phyloP scores from a whole-genome alignment of 1,284 basidiomycete genomes.

The Pascua guehoae region DNA sequence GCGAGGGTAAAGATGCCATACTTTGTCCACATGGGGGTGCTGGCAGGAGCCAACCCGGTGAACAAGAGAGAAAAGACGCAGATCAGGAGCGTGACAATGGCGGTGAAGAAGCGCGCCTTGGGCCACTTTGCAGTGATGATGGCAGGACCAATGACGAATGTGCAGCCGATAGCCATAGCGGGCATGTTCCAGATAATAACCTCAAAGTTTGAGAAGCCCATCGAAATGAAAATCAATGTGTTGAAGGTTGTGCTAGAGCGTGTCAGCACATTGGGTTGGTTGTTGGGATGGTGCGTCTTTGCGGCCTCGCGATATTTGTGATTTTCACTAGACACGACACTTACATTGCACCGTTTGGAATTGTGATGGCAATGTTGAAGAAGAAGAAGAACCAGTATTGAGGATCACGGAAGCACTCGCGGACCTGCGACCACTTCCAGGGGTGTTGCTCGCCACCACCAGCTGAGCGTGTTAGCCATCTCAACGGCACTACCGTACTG shows the following conservation, averaged over 20 bases:
- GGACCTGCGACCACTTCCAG: conserved; percentile 28
- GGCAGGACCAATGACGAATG: conserved; percentile 7
- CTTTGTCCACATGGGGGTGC: conserved; percentile 15
- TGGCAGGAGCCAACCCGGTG: background rate
- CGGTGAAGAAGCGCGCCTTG: conserved; percentile 14
- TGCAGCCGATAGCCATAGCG: conserved; percentile 18
- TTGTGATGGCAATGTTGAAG: conserved; percentile 19
- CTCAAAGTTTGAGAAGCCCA: conserved; percentile 26
- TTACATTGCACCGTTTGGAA: conserved; percentile 21
- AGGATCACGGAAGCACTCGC: conserved; percentile 29
- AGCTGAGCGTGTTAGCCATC: background rate
- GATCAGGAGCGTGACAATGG: conserved; percentile 21
- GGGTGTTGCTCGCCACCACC: conserved; percentile 21
- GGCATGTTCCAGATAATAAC: conserved; percentile 22
- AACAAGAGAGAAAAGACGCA: conserved; percentile 13
- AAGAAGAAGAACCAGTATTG: conserved; percentile 19
- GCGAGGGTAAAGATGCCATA: conserved; percentile 22
- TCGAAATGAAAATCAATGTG: conserved; percentile 8
- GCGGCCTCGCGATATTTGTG: background rate
- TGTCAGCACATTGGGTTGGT: conserved; percentile 16
- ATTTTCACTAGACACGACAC: background rate
- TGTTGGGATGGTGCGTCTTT: background rate
- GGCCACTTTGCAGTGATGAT: conserved; percentile 11
- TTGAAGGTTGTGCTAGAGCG: conserved; percentile 22
- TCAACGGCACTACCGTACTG: no score